Percentiles rank a stretch among this genome's conserved stretches.
Evolutionary conservation across 495 filamentous ascomycete species (phyloP).

Genomic region (Tuber indicum): DNA sequence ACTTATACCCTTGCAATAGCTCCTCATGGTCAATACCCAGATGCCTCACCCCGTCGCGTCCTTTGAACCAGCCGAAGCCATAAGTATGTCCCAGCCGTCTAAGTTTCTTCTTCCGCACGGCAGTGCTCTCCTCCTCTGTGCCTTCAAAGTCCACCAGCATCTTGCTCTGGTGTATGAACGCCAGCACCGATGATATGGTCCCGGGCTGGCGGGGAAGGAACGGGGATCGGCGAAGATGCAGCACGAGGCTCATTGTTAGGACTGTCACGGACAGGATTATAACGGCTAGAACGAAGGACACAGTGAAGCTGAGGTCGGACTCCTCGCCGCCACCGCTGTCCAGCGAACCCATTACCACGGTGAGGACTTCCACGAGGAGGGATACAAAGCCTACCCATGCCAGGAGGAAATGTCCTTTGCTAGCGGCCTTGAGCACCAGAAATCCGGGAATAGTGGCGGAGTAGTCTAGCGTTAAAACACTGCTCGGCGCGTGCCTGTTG

Average conservation of each 20-base stretch:
- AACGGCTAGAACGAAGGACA: conserved; percentile 53
- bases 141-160: conserved; percentile 67
- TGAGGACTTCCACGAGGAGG: conserved; percentile 60
- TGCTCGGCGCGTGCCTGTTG: conserved; percentile 55
- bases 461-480: conserved; percentile 64
- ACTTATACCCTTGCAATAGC: conserved; percentile 54
- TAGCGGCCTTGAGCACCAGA: conserved; percentile 53
- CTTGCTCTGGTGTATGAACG: conserved; percentile 66
- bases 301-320: conserved; percentile 55
- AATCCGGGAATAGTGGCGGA: conserved; percentile 62
- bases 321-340: conserved; percentile 55
- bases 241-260: conserved; percentile 51
- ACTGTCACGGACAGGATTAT: conserved; percentile 55
- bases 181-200: conserved; percentile 64
- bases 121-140: conserved; percentile 55
- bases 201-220: conserved; percentile 67
- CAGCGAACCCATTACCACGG: conserved; percentile 59
- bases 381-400: conserved; percentile 57
- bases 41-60: conserved; percentile 59
- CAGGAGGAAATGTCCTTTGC: conserved; percentile 60
- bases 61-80: conserved; percentile 65
- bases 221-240: conserved; percentile 52
- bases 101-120: conserved; percentile 53
- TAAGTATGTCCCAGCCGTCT: conserved; percentile 56
- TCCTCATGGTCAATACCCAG: conserved; percentile 68